Base-by-base conservation (phyloP, 192 early-diverging fungal species). In the Coemansia sp. region DNA sequence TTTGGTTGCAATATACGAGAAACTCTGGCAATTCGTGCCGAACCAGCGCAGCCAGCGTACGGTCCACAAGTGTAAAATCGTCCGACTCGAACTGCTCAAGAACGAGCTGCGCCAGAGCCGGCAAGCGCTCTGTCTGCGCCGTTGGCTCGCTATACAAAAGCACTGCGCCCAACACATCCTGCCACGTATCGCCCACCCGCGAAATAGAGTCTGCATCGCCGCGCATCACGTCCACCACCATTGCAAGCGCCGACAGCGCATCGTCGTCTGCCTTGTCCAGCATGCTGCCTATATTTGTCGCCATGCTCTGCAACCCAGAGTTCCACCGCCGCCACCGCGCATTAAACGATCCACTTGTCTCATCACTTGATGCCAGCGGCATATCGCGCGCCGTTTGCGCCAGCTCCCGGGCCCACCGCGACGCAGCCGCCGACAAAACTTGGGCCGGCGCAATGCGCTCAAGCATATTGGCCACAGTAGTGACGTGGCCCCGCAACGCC, bases 101-200 rank as follows among this genome's bases (percentile, higher is more conserved):
- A 1, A 68, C 57, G 1, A 43, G 38, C 23, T 54, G 53, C 8
- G 58, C 60, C 54, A 79, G 48, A 1, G 38, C 56, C 18, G 75
- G 65, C 39, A 78, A 56, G 43, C 79, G 62, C 29, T 67, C 58
- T 52, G 59, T 57, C 64, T 74, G 54, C 39, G 68, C 61, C 54
- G 80, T 70, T 14, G 86, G 84, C 26, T 84, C 78, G 20, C 75
- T 76, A 45, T 85, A 88, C 53, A 85, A 61, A 3, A 85, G 63
- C 4, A 74, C 67, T 16, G 83, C 84, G 1, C 82, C 80, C 27
- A 88, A 54, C 2, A 82, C 64, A 26, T 88, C 85, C 52, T 82
- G 76, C 83, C 86, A 84, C 22, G 66, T 60, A 9, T 78, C 66
- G 43, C 73, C 74, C 16, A 67, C 53, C 18, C 59, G 65, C 3